Conservation (phyloP, 2,329 filamentous ascomycete species). For the Aspergillus melleus region DNA sequence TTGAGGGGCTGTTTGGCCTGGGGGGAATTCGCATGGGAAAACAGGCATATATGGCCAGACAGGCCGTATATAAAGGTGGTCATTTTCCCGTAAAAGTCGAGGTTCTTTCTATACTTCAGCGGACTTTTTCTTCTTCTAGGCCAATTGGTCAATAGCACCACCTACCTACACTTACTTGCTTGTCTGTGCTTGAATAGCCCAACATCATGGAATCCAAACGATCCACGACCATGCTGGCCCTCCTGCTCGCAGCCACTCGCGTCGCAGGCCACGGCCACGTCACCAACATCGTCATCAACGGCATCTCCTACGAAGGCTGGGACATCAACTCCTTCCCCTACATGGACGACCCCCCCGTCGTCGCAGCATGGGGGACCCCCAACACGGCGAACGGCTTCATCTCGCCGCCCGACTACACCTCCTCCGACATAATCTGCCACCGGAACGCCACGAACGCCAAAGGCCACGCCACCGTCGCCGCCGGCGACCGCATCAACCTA, state of each 20-base stretch:
- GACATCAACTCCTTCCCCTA: conserved; percentile 5
- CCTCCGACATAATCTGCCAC: conserved; percentile 1
- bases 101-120: too few relatives aligned
- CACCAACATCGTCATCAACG: conserved; percentile 3
- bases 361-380: conserved; percentile 1
- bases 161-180: too few relatives aligned
- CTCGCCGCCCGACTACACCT: not conserved
- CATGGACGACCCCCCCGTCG: not conserved
- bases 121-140: too few relatives aligned
- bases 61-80: too few relatives aligned
- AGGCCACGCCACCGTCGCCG: not conserved
- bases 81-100: too few relatives aligned
- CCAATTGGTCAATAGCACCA: too few relatives aligned
- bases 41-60: too few relatives aligned
- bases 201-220: not conserved
- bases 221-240: not conserved
- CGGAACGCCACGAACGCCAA: conserved; percentile 3
- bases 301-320: conserved; percentile 1
- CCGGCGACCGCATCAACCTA: not conserved
- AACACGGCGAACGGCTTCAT: not conserved
- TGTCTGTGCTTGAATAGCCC: too few relatives aligned
- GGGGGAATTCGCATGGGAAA: too few relatives aligned
- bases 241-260: not conserved
- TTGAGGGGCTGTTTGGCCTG: too few relatives aligned
- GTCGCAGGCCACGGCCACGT: conserved; percentile 2